These are phyloP conservation scores for Hypoxylon sp. DNA, from an alignment of 2,329 filamentous ascomycete genomes.

Conservation along the genomic window DNA sequence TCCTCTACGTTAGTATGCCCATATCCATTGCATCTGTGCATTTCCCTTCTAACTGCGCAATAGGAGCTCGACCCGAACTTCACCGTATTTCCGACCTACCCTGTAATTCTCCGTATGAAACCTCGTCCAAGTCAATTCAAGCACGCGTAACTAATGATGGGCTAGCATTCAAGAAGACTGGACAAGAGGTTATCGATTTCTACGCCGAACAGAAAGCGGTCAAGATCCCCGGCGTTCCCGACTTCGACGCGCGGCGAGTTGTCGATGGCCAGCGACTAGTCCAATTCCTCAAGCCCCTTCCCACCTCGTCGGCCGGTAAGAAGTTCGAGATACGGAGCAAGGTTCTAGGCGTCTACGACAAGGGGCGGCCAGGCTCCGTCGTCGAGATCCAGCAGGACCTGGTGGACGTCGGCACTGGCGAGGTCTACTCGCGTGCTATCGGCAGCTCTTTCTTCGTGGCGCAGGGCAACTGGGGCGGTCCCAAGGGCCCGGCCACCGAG, in stretches of 20 bases:
- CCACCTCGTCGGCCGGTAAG: constrained; percentile 72
- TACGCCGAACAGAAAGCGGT: constrained; percentile 72
- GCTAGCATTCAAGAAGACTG: constrained; percentile 76
- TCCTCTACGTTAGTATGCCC: constrained; percentile 72
- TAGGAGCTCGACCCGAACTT: constrained; percentile 90
- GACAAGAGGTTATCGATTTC: constrained; percentile 83
- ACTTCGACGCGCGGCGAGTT: constrained; percentile 75
- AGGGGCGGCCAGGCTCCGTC: constrained; percentile 83
- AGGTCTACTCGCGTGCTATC: constrained; percentile 74
- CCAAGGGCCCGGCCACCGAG: constrained; percentile 82
- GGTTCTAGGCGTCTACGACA: constrained; percentile 88
- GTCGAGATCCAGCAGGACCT: constrained; percentile 81
- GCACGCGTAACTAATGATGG: constrained; percentile 7
- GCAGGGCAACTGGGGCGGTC: constrained; percentile 84
- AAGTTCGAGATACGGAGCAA: constrained; percentile 80
- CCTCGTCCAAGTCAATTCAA: constrained; percentile 4
- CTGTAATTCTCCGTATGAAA: constrained; percentile 75
- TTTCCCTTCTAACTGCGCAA: constrained; percentile 9
- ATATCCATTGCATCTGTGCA: background rate
- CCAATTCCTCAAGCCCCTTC: constrained; percentile 78
- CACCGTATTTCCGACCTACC: constrained; percentile 87
- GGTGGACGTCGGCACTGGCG: constrained; percentile 72
- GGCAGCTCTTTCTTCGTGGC: constrained; percentile 81
- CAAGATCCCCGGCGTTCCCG: constrained; percentile 78
- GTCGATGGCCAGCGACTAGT: constrained; percentile 87